A percentile compares a stretch with the other conserved stretches of the same genome.
Evolutionary conservation across 2,329 filamentous ascomycete genomes (phyloP).

Genomic region (Aspergillus cejpii): DNA sequence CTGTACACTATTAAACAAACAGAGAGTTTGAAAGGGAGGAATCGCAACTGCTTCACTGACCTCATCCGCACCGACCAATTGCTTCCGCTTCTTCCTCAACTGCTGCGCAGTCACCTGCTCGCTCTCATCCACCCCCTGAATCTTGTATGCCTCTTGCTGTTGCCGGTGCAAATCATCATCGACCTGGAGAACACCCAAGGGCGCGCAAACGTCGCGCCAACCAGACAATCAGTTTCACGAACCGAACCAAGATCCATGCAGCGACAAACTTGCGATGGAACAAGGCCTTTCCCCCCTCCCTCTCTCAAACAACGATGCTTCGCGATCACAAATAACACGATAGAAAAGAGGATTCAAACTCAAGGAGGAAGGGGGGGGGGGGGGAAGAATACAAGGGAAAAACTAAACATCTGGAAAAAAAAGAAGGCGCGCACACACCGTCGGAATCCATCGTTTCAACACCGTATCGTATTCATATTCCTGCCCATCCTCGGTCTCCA

Average conservation of each 20-base stretch:
- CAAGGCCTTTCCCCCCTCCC: slow-evolving; percentile 1
- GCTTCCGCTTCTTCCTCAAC: slow-evolving; percentile 50
- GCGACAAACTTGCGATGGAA: slow-evolving; percentile 15
- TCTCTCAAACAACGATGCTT: not conserved
- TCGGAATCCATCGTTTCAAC: slow-evolving; percentile 67
- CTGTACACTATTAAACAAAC: too few relatives aligned
- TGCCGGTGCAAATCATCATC: slow-evolving; percentile 56
- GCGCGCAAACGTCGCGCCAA: slow-evolving; percentile 24
- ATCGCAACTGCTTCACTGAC: slow-evolving; percentile 33
- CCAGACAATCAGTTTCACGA: slow-evolving; percentile 32
- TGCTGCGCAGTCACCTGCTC: slow-evolving; percentile 42
- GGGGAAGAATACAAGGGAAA: slow-evolving; percentile 8
- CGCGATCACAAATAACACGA: slow-evolving; percentile 1
- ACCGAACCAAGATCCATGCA: slow-evolving; percentile 18
- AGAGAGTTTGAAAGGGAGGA: not conserved
- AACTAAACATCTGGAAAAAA: slow-evolving; percentile 14
- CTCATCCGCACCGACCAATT: slow-evolving; percentile 46
- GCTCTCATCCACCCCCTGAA: slow-evolving; percentile 54
- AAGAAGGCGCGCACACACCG: slow-evolving; percentile 41
- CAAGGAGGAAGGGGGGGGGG: slow-evolving; percentile 1
- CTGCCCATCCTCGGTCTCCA: slow-evolving; percentile 74
- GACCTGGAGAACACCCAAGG: slow-evolving; percentile 42
- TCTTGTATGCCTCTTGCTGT: slow-evolving; percentile 56
- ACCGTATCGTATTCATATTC: slow-evolving; percentile 76
- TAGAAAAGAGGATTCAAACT: slow-evolving; percentile 4